A percentile compares a stretch with the other conserved stretches of the same genome.
Evolutionary conservation across 257 asterid species (phyloP).

Genomic region (Avicennia marina): DNA sequence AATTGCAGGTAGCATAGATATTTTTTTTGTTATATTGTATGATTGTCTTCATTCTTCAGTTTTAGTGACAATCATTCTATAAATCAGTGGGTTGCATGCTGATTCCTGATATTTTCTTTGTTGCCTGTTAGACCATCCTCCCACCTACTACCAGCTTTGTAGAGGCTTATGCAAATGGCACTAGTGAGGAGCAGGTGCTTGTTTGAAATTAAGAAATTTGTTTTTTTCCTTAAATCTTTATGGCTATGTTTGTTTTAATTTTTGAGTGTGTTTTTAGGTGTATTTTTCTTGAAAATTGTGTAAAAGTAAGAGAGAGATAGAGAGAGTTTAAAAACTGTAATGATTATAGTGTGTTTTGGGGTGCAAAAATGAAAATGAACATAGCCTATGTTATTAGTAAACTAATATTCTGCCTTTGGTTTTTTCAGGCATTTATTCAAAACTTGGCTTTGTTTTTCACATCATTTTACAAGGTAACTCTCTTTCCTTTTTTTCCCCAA

Average conservation of each 20-base stretch:
- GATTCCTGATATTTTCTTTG: conserved; percentile 9
- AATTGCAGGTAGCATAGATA: conserved; percentile 65
- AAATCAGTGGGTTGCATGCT: conserved; percentile 11
- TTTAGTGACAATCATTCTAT: not conserved
- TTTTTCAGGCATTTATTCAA: conserved; percentile 85
- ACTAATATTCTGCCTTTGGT: conserved; percentile 11
- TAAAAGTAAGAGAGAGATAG: too few species aligned
- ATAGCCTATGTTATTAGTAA: conserved; percentile 1
- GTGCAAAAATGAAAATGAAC: too few species aligned
- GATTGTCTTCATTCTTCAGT: conserved; percentile 1
- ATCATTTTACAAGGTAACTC: conserved; percentile 79
- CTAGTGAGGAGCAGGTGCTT: conserved; percentile 84
- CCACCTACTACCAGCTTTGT: conserved; percentile 61
- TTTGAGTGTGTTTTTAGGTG: too few species aligned
- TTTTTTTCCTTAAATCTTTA: not conserved
- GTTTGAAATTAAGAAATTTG: conserved; percentile 1
- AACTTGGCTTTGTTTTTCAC: conserved; percentile 93
- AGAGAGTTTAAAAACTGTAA: too few species aligned
- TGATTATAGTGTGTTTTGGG: too few species aligned
- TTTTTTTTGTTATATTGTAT: not conserved
- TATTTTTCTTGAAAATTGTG: too few species aligned
- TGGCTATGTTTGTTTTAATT: too few species aligned
- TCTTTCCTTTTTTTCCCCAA: not conserved
- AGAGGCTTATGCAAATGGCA: conserved; percentile 82
- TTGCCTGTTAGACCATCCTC: conserved; percentile 49